These are phyloP conservation scores for Imleria badia DNA, from an alignment of 768 basidiomycete species.

Conservation along the genomic window DNA sequence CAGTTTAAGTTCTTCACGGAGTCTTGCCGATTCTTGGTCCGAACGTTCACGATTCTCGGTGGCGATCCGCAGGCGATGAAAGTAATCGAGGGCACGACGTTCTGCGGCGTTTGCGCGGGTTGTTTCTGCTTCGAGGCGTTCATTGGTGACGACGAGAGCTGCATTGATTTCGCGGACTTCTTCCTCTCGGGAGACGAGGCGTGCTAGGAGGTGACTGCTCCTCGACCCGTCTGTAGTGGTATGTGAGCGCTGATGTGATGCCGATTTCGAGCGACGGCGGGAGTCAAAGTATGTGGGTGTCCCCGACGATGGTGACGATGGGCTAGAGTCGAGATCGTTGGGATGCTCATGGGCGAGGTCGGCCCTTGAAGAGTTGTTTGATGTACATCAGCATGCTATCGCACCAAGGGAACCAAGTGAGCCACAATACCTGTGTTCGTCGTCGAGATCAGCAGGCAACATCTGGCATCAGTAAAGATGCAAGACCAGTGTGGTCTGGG, in stretches of 20 bases:
- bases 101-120: conserved; percentile 45
- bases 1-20: conserved; percentile 43
- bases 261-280: conserved; percentile 26
- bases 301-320: conserved; percentile 28
- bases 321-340: conserved; percentile 29
- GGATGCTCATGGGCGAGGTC: conserved; percentile 29
- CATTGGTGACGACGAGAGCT: conserved; percentile 22
- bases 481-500: neutral
- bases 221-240: conserved; percentile 29
- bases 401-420: neutral
- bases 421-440: conserved; percentile 26
- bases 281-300: conserved; percentile 16
- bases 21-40: conserved; percentile 38
- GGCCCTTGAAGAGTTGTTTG: conserved; percentile 13
- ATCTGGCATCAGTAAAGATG: conserved; percentile 22
- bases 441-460: conserved; percentile 29
- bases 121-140: conserved; percentile 42
- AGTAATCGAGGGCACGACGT: conserved; percentile 46
- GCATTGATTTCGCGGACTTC: conserved; percentile 34
- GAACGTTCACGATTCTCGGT: conserved; percentile 40
- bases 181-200: conserved; percentile 30
- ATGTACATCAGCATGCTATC: neutral
- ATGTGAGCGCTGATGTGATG: conserved; percentile 27
- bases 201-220: conserved; percentile 31
- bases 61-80: conserved; percentile 39